Base-by-base conservation (phyloP, 2,329 filamentous ascomycete species). In the Thermoascus crustaceus region DNA sequence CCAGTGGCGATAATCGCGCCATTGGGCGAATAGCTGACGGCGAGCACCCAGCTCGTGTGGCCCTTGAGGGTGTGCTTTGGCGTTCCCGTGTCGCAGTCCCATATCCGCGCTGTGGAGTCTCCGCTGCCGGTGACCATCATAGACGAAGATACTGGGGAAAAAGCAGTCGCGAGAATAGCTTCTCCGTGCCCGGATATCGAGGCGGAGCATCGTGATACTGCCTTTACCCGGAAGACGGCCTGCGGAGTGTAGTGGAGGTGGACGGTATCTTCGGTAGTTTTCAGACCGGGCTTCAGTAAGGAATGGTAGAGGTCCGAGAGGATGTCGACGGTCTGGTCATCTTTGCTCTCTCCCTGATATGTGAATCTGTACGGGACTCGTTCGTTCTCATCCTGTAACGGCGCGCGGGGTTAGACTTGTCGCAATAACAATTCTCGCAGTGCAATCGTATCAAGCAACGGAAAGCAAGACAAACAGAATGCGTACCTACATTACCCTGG, bases 51-150 rank as follows among this genome's bases (percentile, higher is more conserved):
- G 41, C 82, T 82, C 2, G 81, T 80, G 60, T 96, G 91, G 0
- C 87, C 87, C 49, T 85, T 82, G 32, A 96, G 65, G 0, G 87
- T 96, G 60, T 84, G 76, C 42, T 85, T 75, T 0, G 88, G 87
- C 7, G 87, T 95, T 31, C 88, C 88, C 0, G 87, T 95, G 52
- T 95, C 85, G 32, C 86, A 88, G 53, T 98, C 88, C 86, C 86
- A 95, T 65, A 96, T 81, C 38, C 89, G 71, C 0, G 88, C 89
- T 1, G 88, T 95, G 48, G 82, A 82, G 54, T 98, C 91, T 30
- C 91, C 91, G 42, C 82, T 86, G 0, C 89, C 91, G 1, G 85
- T 94, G 0, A 87, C 88, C 60, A 95, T 73, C 39, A 80, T 73
- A 7, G 78, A 78, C 17, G 84, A 89, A 5, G 75, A 78, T 23